Base-by-base conservation (phyloP, 225 moss, liverwort and hornwort genomes). In the Polytrichum formosum region DNA sequence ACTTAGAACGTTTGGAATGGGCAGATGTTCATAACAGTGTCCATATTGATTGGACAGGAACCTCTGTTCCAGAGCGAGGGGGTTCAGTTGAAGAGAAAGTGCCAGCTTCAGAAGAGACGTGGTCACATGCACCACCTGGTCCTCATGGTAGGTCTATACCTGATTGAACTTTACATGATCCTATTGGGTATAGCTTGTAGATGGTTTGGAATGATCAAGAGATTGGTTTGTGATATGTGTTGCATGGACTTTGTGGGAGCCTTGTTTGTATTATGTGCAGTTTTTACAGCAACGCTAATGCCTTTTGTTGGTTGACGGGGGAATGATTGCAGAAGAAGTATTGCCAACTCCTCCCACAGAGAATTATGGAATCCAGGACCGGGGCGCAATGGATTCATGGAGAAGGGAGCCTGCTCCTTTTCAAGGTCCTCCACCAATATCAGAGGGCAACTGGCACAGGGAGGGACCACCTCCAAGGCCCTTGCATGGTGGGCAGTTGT, bases 371-470 rank as follows among this genome's bases (percentile, higher is more conserved):
- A 86, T 75, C 65, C 85, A 88, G 30, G 98, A 98, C 8, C 84
- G 91, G 67, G 81, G 79, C 20, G 83, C 78, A 63, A 77, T 88
- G 5, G 98, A 98, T 60, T 81, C 80, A 66, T 94, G 94, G 94
- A 91, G 92, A 69, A 87, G 90, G 71, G 98, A 98, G 66, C 18
- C 68, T 4, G 75, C 77, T 26, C 82, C 81, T 5, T 85, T 91
- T 68, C 91, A 84, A 63, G 91, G 91, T 10, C 90, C 81, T 62
- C 82, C 84, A 63, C 84, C 88, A 26, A 83, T 74, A 66, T 71
- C 82, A 18, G 98, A 98, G 62, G 90, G 87, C 37, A 84, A 64
- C 56, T 98, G 98, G 98, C 92, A 92, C 75, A 80, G 88, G 69
- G 89, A 91, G 7, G 91, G 89, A 9, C 91, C 84, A 8, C 79